These are phyloP conservation scores for Graphilbum sp. DNA, from an alignment of 2,329 filamentous ascomycete species.

Conservation along the genomic window DNA sequence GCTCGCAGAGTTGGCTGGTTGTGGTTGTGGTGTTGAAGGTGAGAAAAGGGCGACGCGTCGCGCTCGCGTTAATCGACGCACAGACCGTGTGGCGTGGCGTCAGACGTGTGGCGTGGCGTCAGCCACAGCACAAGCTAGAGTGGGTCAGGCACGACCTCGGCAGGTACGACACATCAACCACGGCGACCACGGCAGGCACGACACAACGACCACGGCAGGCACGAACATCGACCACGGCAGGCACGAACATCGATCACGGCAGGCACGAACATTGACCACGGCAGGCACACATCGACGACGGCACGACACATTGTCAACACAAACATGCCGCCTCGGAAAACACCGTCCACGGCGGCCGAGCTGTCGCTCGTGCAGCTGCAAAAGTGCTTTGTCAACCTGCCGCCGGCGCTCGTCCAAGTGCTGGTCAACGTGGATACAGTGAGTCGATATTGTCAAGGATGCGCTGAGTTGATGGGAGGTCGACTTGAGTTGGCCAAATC, in stretches of 20 bases:
- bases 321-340: conserved; percentile 32
- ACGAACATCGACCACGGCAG: too few relatives aligned
- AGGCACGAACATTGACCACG: too few relatives aligned
- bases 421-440: conserved; percentile 84
- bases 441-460: too few relatives aligned
- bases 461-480: too few relatives aligned
- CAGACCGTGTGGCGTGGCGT: conserved; percentile 1
- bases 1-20: background rate
- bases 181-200: background rate
- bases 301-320: too few relatives aligned
- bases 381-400: conserved; percentile 90
- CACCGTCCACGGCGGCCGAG: conserved; percentile 58
- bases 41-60: conserved; percentile 5
- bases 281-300: too few relatives aligned
- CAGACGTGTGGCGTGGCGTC: background rate
- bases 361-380: conserved; percentile 75
- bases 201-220: background rate
- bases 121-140: background rate
- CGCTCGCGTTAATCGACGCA: conserved; percentile 11
- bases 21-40: background rate
- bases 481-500: too few relatives aligned
- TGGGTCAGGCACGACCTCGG: too few relatives aligned
- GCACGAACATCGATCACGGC: too few relatives aligned
- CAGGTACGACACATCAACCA: background rate
- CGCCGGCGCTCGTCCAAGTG: conserved; percentile 64